These are phyloP conservation scores for Fusarium virguliforme DNA, from an alignment of 2,329 filamentous ascomycete genomes.

Conservation along the genomic window DNA sequence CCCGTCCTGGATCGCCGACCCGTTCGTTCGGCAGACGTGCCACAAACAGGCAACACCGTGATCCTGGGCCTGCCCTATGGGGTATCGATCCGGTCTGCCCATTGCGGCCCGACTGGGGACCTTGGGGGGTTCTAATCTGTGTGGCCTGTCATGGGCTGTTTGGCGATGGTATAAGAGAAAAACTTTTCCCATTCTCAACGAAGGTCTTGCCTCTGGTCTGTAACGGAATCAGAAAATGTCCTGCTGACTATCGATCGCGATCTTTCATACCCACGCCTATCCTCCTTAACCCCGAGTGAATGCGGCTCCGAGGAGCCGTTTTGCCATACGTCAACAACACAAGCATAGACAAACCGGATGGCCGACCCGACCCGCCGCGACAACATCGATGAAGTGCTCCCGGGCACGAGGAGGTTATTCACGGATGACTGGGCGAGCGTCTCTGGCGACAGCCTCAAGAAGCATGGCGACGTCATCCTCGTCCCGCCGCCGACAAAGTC, in stretches of 20 bases:
- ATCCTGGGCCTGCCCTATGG: slow-evolving; percentile 23
- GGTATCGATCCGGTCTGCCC: slow-evolving; percentile 37
- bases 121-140: neutral
- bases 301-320: slow-evolving; percentile 47
- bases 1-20: slow-evolving; percentile 4
- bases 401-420: slow-evolving; percentile 53
- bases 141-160: slow-evolving; percentile 16
- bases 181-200: neutral
- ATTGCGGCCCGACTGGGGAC: slow-evolving; percentile 44
- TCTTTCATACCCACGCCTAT: slow-evolving; percentile 39
- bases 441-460: slow-evolving; percentile 49
- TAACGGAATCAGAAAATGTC: slow-evolving; percentile 30
- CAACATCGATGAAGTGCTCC: slow-evolving; percentile 48
- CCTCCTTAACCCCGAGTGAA: slow-evolving; percentile 42
- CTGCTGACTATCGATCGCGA: slow-evolving; percentile 43
- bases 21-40: slow-evolving; percentile 29
- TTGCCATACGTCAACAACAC: slow-evolving; percentile 28
- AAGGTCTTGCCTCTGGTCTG: neutral
- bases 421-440: slow-evolving; percentile 49
- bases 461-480: slow-evolving; percentile 64
- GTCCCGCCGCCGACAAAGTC: slow-evolving; percentile 68
- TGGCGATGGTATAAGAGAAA: slow-evolving; percentile 25
- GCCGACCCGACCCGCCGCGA: slow-evolving; percentile 40
- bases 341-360: slow-evolving; percentile 36
- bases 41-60: slow-evolving; percentile 31